Evolutionary conservation across 208 protist genomes (phyloP).

Genomic region (Wallacemonas collosoma): DNA sequence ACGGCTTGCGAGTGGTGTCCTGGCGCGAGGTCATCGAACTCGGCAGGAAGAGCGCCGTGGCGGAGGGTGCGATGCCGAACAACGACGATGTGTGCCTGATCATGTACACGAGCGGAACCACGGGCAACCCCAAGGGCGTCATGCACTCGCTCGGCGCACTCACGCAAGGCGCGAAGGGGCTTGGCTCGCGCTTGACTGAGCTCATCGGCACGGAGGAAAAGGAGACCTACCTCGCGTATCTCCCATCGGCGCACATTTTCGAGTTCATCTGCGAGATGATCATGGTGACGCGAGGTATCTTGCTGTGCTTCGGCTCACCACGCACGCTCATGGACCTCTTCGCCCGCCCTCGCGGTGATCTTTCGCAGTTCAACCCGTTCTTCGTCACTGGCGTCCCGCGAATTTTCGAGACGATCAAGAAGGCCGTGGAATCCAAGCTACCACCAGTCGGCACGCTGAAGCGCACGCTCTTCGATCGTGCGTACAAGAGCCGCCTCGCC

Average conservation of each 20-base stretch:
- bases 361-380: conserved; percentile 75
- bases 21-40: conserved; percentile 66
- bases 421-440: conserved; percentile 75
- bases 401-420: conserved; percentile 89
- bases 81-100: conserved; percentile 60
- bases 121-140: conserved; percentile 91
- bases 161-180: conserved; percentile 34
- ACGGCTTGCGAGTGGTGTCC: conserved; percentile 24
- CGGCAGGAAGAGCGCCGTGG: conserved; percentile 34
- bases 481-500: conserved; percentile 56
- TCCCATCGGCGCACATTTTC: conserved; percentile 93
- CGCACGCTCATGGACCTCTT: conserved; percentile 77
- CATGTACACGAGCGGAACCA: conserved; percentile 94
- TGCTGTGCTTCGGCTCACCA: conserved; percentile 80
- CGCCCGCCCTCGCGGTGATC: conserved; percentile 76
- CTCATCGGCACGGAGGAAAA: conserved; percentile 49
- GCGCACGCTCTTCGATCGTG: conserved; percentile 69
- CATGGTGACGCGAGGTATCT: conserved; percentile 59
- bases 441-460: conserved; percentile 60
- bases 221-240: conserved; percentile 83
- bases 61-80: conserved; percentile 25
- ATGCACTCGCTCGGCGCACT: conserved; percentile 73
- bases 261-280: conserved; percentile 78
- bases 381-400: conserved; percentile 86
- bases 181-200: conserved; percentile 44